Conservation (phyloP, 2,329 filamentous ascomycete species). For the Beauveria caledonica region DNA sequence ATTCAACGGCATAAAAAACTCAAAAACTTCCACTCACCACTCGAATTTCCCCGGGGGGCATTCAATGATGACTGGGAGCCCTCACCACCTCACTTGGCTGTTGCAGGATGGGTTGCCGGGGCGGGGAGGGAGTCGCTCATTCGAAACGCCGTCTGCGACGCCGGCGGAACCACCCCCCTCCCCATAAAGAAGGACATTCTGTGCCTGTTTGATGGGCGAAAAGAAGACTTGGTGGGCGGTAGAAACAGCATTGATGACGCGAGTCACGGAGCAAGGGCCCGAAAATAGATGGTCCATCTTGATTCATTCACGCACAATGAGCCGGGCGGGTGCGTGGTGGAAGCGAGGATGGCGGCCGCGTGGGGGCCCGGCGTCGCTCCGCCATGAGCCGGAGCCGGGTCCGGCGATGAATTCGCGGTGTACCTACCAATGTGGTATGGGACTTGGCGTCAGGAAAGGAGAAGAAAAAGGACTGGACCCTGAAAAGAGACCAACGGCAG, state of each 20-base stretch:
- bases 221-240: not conserved
- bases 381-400: not conserved
- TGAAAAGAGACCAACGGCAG: too few relatives aligned
- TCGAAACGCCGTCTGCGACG: slow-evolving; percentile 8
- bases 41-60: too few relatives aligned
- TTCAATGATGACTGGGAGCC: not conserved
- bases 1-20: too few relatives aligned
- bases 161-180: too few relatives aligned
- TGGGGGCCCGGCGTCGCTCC: not conserved
- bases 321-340: not conserved
- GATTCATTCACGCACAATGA: too few relatives aligned
- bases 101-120: not conserved
- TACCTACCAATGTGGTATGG: not conserved
- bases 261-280: not conserved
- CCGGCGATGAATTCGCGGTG: not conserved
- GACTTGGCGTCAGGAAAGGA: too few relatives aligned
- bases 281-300: too few relatives aligned
- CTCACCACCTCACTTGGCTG: not conserved
- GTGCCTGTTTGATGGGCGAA: not conserved
- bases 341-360: not conserved
- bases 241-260: not conserved
- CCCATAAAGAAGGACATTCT: not conserved
- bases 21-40: too few relatives aligned
- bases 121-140: not conserved
- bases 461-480: too few relatives aligned